These are phyloP conservation scores for Hypoxylon fragiforme DNA, from an alignment of 495 filamentous ascomycete genomes.

Conservation along the genomic window DNA sequence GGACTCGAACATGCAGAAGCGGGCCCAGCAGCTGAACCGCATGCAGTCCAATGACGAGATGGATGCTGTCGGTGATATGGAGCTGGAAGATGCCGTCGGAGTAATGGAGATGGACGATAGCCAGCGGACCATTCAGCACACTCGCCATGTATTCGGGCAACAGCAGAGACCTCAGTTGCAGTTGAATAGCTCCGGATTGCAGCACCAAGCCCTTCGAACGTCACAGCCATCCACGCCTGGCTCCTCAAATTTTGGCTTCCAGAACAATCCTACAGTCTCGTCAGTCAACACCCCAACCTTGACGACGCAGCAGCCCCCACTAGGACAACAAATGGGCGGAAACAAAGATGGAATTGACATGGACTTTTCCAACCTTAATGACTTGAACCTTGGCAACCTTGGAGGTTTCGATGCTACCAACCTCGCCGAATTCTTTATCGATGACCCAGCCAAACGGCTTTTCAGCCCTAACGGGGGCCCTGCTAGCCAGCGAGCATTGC, in stretches of 20 bases:
- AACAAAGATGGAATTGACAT: slow-evolving; percentile 56
- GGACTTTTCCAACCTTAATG: slow-evolving; percentile 59
- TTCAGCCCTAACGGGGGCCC: slow-evolving; percentile 82
- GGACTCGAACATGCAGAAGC: slow-evolving; percentile 38
- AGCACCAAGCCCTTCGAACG: slow-evolving; percentile 78
- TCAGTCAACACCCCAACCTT: slow-evolving; percentile 95
- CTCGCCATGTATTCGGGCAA: slow-evolving; percentile 70
- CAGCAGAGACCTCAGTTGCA: slow-evolving; percentile 74
- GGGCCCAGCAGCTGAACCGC: slow-evolving; percentile 33
- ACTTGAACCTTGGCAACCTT: slow-evolving; percentile 57
- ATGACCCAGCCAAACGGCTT: slow-evolving; percentile 91
- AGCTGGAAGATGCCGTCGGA: slow-evolving; percentile 83
- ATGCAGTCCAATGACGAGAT: slow-evolving; percentile 63
- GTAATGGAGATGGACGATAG: slow-evolving; percentile 61
- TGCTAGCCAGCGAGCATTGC: slow-evolving; percentile 60
- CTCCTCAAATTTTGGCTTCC: slow-evolving; percentile 69
- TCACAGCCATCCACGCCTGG: slow-evolving; percentile 88
- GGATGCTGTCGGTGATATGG: slow-evolving; percentile 93
- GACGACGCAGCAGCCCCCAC: slow-evolving; percentile 58
- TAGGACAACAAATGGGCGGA: slow-evolving; percentile 39
- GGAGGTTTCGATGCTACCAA: slow-evolving; percentile 41
- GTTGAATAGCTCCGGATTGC: slow-evolving; percentile 64
- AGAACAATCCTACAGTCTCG: slow-evolving; percentile 96
- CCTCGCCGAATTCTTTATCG: slow-evolving; percentile 66
- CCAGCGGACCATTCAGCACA: slow-evolving; percentile 63